Evolutionary conservation across 495 filamentous ascomycete species (phyloP), one percentile per base, ranked within the genome.

Genomic region (Lasiosphaeria hispida): DNA sequence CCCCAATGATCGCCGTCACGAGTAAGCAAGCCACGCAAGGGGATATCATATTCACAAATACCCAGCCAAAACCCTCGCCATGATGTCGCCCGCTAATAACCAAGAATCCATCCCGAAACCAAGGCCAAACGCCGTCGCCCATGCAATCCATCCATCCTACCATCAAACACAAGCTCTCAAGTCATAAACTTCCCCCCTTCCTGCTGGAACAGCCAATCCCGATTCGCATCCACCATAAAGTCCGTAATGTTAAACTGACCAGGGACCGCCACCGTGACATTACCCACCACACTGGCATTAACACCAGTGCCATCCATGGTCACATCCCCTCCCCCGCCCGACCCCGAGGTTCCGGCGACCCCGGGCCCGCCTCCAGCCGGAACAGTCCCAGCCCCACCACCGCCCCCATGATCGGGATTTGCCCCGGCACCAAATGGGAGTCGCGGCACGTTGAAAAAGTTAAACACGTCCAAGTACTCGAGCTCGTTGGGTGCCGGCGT

Each of bases 391-490:
- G 36, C 14, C 11, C 65, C 57, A 14, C 41, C 34, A 17, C 10
- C 10, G 11, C 60, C 14, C 40, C 45, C 15, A 50, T 19, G 18
- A 49, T 68, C 63, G 39, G 53, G 15, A 49, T 56, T 63, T 51
- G 62, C 63, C 30, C 71, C 69, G 37, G 69, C 67, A 33, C 67
- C 72, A 36, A 78, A 67, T 4, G 88, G 86, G 7, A 94, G 75
- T 14, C 90, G 77, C 4, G 91, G 91, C 43, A 94, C 83, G 70
- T 95, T 95, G 77, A 95, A 96, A 73, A 92, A 95, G 59, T 92
- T 89, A 68, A 96, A 96, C 2, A 95, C 89, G 65, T 96, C 90
- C n/a, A 95, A 74, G 63, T 92, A 95, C 62, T 95, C 91, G 10
- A 94, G 75, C 54, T 96, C 89, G 67, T 92, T 89, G 8, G 87